Percentiles rank a stretch among this genome's conserved stretches.
These are phyloP conservation scores for Wickerhamiella brachini DNA, from an alignment of 805 yeast species.

Conservation along the genomic window DNA sequence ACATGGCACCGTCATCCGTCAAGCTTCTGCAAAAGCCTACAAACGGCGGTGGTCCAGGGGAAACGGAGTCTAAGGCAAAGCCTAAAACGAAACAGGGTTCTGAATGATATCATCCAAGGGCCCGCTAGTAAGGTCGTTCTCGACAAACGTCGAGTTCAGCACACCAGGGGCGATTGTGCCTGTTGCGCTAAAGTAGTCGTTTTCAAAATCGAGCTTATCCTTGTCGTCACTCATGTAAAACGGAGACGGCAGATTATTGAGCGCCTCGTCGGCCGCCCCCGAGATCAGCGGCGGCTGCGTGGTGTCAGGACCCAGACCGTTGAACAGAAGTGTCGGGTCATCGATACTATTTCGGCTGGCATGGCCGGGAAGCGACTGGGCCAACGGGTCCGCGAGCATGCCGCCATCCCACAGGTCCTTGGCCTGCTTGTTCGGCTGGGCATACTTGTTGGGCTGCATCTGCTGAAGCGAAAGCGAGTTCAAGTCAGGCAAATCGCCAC, in stretches of 20 bases:
- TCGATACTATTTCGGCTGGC: background rate
- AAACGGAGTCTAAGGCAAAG: too few species aligned
- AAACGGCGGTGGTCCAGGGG: background rate
- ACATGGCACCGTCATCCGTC: background rate
- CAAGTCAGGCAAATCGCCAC: background rate
- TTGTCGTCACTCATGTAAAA: background rate
- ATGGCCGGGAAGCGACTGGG: background rate
- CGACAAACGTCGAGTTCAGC: background rate
- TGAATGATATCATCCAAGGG: background rate
- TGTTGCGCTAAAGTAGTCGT: background rate
- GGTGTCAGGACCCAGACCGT: background rate
- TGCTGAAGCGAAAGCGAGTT: background rate
- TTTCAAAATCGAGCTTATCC: background rate
- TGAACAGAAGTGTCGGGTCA: background rate
- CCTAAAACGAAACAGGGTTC: background rate
- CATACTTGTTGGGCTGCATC: background rate
- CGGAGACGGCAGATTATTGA: background rate
- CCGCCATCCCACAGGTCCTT: background rate
- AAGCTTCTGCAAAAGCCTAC: background rate
- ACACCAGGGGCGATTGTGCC: background rate
- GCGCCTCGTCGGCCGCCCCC: background rate
- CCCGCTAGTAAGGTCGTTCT: background rate
- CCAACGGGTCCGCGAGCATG: background rate
- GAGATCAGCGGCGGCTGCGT: background rate
- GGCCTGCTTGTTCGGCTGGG: background rate